Base-by-base conservation (phyloP, 2,329 filamentous ascomycete genomes). In the Colletotrichum sp. region DNA sequence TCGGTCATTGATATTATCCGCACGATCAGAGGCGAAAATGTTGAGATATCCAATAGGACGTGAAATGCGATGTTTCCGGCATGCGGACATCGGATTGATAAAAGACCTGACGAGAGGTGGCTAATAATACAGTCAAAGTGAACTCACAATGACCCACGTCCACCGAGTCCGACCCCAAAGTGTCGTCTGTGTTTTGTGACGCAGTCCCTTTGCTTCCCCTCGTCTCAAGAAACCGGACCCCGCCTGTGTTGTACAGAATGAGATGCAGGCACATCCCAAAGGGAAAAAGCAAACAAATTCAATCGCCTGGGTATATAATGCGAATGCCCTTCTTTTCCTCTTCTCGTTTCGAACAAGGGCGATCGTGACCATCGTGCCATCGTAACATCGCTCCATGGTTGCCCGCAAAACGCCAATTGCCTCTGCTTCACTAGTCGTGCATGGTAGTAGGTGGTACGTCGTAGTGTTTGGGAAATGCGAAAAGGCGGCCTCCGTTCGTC, bases 221-320 rank as follows among this genome's bases (percentile, higher is more conserved):
- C 72, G 21, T 61, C 72, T 34, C 58, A 65, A 57, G 18, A 43
- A 18, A 60, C 38, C 13, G 21, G 34, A 4, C 52, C 21, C 48
- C 16, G 72, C 9, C 21, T 43, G 55, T 71, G 28, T 55, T 64
- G 30, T 64, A 65, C 43, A 58, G 65, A 34, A 65, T 48, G 48
- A 21, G 16, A 72, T 38, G 68, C 67, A 68, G 26, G 57, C 21
- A 21, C 58, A 26, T 61, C 8, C 57, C 6, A 61, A 18, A 32
- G 21, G 9, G 24, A 72, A 58, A 67, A 63, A 21, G 7, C 21
- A 65, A 58, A 12, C 15, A 65, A 66, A 61, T 28, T 36, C 70
- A 69, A 60, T 67, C 34, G 43, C 64, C 36, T 75, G 74, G 74
- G 74, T 76, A 74, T 75, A 73, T 65, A 55, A 74, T 73, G 74